These are phyloP conservation scores for Diatrype stigma DNA, from an alignment of 2,329 filamentous ascomycete genomes.

Conservation along the genomic window DNA sequence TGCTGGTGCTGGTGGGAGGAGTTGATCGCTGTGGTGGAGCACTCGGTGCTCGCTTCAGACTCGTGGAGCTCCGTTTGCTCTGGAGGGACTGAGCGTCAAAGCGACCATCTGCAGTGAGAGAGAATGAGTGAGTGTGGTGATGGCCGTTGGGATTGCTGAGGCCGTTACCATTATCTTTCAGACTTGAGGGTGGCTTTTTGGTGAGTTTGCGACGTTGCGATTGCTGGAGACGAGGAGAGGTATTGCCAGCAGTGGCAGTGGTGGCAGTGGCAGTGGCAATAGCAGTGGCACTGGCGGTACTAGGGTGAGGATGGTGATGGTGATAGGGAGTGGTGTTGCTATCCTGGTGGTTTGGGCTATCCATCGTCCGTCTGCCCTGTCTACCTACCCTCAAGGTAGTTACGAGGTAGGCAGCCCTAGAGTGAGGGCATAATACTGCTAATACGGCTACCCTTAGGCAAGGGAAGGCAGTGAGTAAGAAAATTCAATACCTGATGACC, in stretches of 20 bases:
- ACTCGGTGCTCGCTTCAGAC: conserved; percentile 57
- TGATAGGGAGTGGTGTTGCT: neutral
- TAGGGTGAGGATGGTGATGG: neutral
- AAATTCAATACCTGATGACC: neutral
- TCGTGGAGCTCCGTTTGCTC: conserved; percentile 62
- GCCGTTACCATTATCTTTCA: conserved; percentile 1
- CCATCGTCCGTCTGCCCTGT: neutral
- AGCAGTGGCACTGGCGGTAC: conserved; percentile 19
- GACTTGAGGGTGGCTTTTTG: conserved; percentile 52
- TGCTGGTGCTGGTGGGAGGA: conserved; percentile 14
- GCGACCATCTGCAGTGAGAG: conserved; percentile 45
- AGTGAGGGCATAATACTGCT: neutral
- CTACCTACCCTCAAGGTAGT: neutral
- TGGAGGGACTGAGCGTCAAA: conserved; percentile 54
- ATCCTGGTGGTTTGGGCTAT: neutral
- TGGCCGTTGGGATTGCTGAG: conserved; percentile 25
- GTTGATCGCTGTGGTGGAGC: conserved; percentile 41
- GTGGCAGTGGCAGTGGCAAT: conserved; percentile 10
- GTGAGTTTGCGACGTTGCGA: conserved; percentile 57
- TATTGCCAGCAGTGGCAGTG: conserved; percentile 2
- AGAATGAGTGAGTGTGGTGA: conserved; percentile 45
- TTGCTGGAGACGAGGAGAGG: conserved; percentile 32
- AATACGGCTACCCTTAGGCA: too few species aligned
- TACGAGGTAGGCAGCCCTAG: neutral
- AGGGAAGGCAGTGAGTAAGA: neutral